A percentile compares a stretch with the other conserved stretches of the same genome.
Evolutionary conservation across 2,329 filamentous ascomycete species (phyloP).

Genomic region (Exutisphaerella laricina): DNA sequence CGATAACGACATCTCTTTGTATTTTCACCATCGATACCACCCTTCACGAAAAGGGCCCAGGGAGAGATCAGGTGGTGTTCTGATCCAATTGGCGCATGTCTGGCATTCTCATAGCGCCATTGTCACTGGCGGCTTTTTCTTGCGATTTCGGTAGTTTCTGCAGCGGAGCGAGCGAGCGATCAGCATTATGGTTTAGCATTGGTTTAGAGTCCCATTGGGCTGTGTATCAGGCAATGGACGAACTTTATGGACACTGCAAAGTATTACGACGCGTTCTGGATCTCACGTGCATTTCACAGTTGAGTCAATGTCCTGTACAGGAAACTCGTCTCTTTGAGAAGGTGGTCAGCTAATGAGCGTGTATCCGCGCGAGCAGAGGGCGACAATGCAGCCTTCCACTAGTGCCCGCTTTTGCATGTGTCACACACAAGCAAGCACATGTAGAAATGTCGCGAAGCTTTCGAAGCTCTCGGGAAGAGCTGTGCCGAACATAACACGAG

Average conservation of each 20-base stretch:
- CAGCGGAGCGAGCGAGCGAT: neutral
- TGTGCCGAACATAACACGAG: no score
- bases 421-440: no score
- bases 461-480: no score
- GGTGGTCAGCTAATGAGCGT: no score
- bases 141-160: neutral
- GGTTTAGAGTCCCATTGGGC: no score
- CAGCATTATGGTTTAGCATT: neutral
- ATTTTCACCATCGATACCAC: slow-evolving; percentile 3
- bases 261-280: no score
- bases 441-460: no score
- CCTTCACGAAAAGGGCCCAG: neutral
- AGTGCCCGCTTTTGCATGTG: neutral
- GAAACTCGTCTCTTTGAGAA: no score
- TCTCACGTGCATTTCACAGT: no score
- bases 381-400: neutral
- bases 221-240: no score
- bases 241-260: no score
- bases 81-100: neutral
- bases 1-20: neutral
- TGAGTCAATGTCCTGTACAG: no score
- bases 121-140: neutral
- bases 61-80: neutral
- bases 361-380: neutral
- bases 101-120: neutral